Conservation (phyloP, 176 grass and related monocot species). For the Oryza nivara region DNA sequence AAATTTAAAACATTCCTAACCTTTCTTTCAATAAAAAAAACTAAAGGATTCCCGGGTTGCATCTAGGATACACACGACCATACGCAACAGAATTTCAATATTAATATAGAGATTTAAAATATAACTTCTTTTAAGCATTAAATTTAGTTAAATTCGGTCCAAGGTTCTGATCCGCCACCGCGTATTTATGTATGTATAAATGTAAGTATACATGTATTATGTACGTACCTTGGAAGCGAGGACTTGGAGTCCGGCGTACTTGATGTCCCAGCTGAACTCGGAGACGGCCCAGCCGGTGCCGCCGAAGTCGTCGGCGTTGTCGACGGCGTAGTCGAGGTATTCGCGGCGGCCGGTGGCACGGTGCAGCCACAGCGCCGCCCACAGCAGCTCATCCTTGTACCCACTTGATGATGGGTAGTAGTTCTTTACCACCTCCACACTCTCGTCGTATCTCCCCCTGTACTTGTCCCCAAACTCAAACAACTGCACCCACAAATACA, state of each 20-base stretch:
- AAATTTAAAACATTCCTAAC: no score
- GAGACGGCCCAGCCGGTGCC: conserved; percentile 87
- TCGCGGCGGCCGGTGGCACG: conserved; percentile 55
- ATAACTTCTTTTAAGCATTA: no score
- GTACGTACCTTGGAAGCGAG: conserved; percentile 70
- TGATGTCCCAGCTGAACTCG: conserved; percentile 99
- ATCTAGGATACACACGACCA: no score
- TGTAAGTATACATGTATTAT: not conserved
- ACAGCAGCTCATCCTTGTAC: conserved; percentile 87
- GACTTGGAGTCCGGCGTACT: conserved; percentile 80
- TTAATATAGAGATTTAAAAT: no score
- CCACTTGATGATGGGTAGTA: conserved; percentile 88
- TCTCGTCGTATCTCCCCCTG: conserved; percentile 62
- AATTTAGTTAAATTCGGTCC: no score
- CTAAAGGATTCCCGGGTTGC: no score
- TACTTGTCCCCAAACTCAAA: conserved; percentile 86
- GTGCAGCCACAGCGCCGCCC: conserved; percentile 93
- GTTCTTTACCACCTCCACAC: conserved; percentile 62
- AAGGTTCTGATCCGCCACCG: no score
- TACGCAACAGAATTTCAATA: no score
- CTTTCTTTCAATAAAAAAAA: no score
- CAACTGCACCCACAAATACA: conserved; percentile 35
- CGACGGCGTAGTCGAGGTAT: conserved; percentile 63
- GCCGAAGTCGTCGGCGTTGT: conserved; percentile 67
- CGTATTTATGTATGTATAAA: no score